Evolutionary conservation across 1,139 yeast species (phyloP).

Genomic region (Magnusiomyces fungicola): DNA sequence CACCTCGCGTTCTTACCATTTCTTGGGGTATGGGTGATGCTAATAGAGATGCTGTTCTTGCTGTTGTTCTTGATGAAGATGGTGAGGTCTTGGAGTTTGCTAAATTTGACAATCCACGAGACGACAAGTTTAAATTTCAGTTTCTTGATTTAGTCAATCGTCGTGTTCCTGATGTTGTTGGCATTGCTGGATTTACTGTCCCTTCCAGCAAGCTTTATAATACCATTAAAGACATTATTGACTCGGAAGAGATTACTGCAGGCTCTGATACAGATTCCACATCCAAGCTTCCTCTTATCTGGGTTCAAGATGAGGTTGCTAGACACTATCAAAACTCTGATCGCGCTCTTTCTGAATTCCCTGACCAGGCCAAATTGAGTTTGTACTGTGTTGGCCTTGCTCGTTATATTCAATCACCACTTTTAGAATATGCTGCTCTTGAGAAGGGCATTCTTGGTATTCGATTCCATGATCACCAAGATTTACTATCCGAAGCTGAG

Average conservation of each 20-base stretch:
- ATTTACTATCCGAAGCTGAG: conserved; percentile 56
- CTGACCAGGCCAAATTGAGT: conserved; percentile 80
- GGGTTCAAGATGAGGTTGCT: conserved; percentile 94
- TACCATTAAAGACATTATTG: conserved; percentile 49
- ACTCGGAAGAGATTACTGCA: conserved; percentile 46
- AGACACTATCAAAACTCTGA: conserved; percentile 75
- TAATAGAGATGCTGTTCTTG: conserved; percentile 79
- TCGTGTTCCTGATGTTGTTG: conserved; percentile 78
- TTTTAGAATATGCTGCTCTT: conserved; percentile 77
- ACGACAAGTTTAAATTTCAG: conserved; percentile 49
- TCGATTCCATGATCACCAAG: conserved; percentile 69
- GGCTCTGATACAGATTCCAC: conserved; percentile 43
- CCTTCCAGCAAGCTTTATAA: conserved; percentile 56
- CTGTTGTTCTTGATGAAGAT: conserved; percentile 66
- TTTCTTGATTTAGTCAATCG: conserved; percentile 49
- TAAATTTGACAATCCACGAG: conserved; percentile 69
- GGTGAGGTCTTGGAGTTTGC: conserved; percentile 72
- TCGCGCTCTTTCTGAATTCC: conserved; percentile 64
- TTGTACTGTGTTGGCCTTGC: conserved; percentile 86
- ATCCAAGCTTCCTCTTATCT: conserved; percentile 52
- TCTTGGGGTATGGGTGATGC: conserved; percentile 83
- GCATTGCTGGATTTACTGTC: conserved; percentile 81
- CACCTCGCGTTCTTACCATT: conserved; percentile 75
- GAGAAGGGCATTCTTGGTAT: conserved; percentile 68
- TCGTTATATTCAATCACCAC: conserved; percentile 83